Evolutionary conservation across 495 filamentous ascomycete species (phyloP).

Genomic region (Hapsidospora chrysogenum): DNA sequence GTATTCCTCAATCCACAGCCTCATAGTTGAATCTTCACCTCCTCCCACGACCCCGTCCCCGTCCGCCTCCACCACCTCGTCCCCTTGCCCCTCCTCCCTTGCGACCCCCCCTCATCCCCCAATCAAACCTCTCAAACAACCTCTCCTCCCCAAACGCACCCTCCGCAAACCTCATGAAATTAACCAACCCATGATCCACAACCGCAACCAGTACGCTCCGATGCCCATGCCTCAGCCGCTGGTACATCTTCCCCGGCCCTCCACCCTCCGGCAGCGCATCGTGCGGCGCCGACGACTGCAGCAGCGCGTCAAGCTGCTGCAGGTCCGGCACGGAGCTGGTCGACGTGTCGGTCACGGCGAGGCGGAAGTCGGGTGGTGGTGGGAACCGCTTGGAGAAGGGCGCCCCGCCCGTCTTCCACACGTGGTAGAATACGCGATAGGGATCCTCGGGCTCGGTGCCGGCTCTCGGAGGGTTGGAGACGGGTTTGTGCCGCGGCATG

Average conservation of each 20-base stretch:
- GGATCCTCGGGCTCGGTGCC: slow-evolving; percentile 27
- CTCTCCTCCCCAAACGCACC: slow-evolving; percentile 62
- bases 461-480: slow-evolving; percentile 10
- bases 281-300: slow-evolving; percentile 45
- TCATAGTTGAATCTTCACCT: neutral
- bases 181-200: slow-evolving; percentile 78
- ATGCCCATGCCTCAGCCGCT: slow-evolving; percentile 67
- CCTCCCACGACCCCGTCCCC: slow-evolving; percentile 2
- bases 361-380: slow-evolving; percentile 60
- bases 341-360: slow-evolving; percentile 65
- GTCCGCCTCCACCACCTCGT: slow-evolving; percentile 4
- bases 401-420: slow-evolving; percentile 58
- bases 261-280: slow-evolving; percentile 37
- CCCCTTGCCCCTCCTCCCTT: slow-evolving; percentile 16
- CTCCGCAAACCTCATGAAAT: slow-evolving; percentile 67
- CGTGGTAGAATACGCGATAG: slow-evolving; percentile 54
- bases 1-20: too few species aligned
- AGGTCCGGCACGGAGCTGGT: slow-evolving; percentile 53
- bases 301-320: slow-evolving; percentile 47
- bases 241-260: slow-evolving; percentile 33
- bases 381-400: slow-evolving; percentile 60
- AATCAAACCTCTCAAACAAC: slow-evolving; percentile 39
- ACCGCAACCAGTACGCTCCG: slow-evolving; percentile 74
- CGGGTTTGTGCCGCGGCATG: slow-evolving; percentile 57
- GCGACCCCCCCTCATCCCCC: slow-evolving; percentile 23